Conservation (phyloP, 2,329 filamentous ascomycete genomes). For the Aquanectria penicillioides region DNA sequence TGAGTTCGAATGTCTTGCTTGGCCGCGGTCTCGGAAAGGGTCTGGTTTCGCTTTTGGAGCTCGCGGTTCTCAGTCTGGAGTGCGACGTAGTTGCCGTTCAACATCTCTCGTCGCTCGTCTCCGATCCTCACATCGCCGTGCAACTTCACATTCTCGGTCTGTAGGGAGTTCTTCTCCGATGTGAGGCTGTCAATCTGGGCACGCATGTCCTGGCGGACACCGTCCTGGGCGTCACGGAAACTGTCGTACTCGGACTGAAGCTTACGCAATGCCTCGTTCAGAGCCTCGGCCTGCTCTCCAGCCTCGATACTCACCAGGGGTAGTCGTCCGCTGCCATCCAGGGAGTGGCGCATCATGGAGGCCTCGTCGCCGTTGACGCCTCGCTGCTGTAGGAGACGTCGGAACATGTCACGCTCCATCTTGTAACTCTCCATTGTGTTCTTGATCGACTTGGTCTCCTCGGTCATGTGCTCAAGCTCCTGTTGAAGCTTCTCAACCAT, state of each 20-base stretch:
- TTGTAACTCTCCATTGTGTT: conserved; percentile 92
- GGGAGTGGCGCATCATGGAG: conserved; percentile 77
- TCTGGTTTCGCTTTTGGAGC: conserved; percentile 82
- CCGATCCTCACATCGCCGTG: conserved; percentile 85
- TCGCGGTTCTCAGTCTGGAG: conserved; percentile 87
- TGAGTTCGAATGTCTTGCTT: conserved; percentile 92
- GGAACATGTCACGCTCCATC: conserved; percentile 97
- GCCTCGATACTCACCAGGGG: conserved; percentile 69
- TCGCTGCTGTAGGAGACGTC: conserved; percentile 86
- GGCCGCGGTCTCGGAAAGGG: conserved; percentile 82
- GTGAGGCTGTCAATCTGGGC: conserved; percentile 86
- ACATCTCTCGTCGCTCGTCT: conserved; percentile 85
- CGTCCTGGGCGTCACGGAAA: conserved; percentile 85
- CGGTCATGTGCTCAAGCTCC: conserved; percentile 79
- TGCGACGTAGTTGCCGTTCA: conserved; percentile 87
- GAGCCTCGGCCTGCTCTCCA: conserved; percentile 65
- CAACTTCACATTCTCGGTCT: conserved; percentile 82
- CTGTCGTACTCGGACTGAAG: conserved; percentile 90
- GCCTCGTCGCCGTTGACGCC: conserved; percentile 68
- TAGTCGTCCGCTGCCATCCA: conserved; percentile 65
- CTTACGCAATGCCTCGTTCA: conserved; percentile 83
- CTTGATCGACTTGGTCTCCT: conserved; percentile 84
- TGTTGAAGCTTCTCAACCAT: conserved; percentile 79
- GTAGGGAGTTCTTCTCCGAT: conserved; percentile 81
- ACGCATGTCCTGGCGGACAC: conserved; percentile 83